A percentile compares a stretch with the other conserved stretches of the same genome.
phyloP scores from a whole-genome alignment of 352 stramenopile species.

The Phytophthora melonis region DNA sequence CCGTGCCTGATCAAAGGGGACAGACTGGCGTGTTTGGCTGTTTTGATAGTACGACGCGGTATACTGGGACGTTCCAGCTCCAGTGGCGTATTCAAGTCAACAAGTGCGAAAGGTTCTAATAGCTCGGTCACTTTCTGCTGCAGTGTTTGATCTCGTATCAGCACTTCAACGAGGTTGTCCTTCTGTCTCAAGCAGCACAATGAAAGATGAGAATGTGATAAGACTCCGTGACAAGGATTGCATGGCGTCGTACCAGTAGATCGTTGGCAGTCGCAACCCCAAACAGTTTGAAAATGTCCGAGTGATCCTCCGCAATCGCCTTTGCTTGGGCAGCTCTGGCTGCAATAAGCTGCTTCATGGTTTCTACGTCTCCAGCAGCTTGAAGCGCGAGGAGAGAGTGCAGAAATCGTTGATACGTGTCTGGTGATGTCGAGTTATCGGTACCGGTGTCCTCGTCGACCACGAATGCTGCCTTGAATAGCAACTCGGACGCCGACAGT shows the following conservation, averaged over 20 bases:
- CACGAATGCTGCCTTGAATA: constrained; percentile 73
- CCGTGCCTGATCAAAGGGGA: constrained; percentile 37
- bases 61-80: neutral
- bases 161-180: constrained; percentile 11
- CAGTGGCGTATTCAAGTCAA: neutral
- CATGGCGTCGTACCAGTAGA: constrained; percentile 35
- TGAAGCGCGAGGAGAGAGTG: constrained; percentile 36
- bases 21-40: constrained; percentile 17
- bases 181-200: constrained; percentile 18
- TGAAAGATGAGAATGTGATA: constrained; percentile 8
- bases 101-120: constrained; percentile 17
- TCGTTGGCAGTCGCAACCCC: constrained; percentile 34
- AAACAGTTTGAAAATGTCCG: constrained; percentile 23
- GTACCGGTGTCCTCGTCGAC: constrained; percentile 15
- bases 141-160: constrained; percentile 33
- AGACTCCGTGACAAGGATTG: neutral
- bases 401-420: constrained; percentile 41
- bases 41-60: neutral
- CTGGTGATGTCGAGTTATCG: neutral
- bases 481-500: constrained; percentile 36
- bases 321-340: constrained; percentile 36
- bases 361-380: constrained; percentile 21
- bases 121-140: constrained; percentile 42
- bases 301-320: constrained; percentile 24
- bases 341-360: constrained; percentile 40